Conservation (phyloP, 768 basidiomycete genomes). For the Mrakia frigida region DNA sequence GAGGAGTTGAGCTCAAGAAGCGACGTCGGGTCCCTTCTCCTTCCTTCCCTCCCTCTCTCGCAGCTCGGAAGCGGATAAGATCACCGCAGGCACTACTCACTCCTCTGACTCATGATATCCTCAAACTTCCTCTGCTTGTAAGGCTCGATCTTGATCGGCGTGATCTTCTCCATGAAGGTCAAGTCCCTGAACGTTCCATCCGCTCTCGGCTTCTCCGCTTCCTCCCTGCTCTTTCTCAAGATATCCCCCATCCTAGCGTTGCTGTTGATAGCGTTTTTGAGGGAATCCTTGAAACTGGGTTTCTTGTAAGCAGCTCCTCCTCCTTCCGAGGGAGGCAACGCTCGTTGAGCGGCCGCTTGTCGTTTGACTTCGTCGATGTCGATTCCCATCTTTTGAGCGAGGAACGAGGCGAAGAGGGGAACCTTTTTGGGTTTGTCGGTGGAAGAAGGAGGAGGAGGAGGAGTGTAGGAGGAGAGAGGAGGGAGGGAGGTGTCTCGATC, state of each 20-base stretch:
- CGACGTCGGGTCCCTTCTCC: not conserved
- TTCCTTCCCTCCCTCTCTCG: not conserved
- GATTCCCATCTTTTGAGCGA: not conserved
- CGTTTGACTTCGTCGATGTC: not conserved
- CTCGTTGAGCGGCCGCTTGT: too few relatives aligned
- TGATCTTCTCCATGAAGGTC: not conserved
- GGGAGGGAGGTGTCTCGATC: not conserved
- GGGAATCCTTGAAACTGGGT: too few relatives aligned
- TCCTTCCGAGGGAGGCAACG: too few relatives aligned
- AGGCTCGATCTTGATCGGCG: not conserved
- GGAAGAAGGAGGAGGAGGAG: not conserved
- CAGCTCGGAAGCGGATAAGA: not conserved
- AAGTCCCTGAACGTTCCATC: not conserved
- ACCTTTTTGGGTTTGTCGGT: not conserved
- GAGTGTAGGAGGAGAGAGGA: not conserved
- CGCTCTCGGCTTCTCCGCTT: not conserved
- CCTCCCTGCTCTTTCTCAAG: not conserved
- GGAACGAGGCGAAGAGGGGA: not conserved
- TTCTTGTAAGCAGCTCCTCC: too few relatives aligned
- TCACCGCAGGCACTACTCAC: not conserved
- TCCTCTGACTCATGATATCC: not conserved
- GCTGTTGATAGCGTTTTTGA: not conserved
- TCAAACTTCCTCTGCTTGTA: constrained; percentile 8
- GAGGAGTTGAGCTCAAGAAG: not conserved
- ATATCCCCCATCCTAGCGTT: not conserved